A percentile compares a stretch with the other conserved stretches of the same genome.
phyloP scores from a whole-genome alignment of 306 rosid genomes.

The Mimosa bimucronata region DNA sequence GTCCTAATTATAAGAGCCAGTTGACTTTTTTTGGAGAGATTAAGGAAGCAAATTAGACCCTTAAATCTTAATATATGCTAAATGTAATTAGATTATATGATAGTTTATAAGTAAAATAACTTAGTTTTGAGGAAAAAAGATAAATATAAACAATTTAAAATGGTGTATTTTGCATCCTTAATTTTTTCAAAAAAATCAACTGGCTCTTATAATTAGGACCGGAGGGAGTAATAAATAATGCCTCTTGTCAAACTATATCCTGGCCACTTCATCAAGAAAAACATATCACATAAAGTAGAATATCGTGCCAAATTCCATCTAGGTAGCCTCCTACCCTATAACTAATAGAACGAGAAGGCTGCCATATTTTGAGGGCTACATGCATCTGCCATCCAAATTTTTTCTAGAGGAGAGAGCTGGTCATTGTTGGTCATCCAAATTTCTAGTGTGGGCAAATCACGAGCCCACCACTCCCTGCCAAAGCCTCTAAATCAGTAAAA shows the following conservation, averaged over 20 bases:
- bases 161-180: too few species aligned
- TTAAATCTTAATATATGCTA: too few species aligned
- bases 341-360: conserved; percentile 24
- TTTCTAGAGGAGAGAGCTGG: neutral
- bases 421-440: conserved; percentile 11
- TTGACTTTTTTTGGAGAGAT: too few species aligned
- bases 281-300: conserved; percentile 14
- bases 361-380: conserved; percentile 1
- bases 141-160: too few species aligned
- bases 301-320: conserved; percentile 24
- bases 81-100: too few species aligned
- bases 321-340: conserved; percentile 13
- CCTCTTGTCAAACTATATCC: conserved; percentile 26
- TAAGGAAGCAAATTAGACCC: too few species aligned
- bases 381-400: neutral
- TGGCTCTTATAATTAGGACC: too few species aligned
- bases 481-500: conserved; percentile 2
- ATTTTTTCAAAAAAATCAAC: too few species aligned
- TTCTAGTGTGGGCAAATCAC: neutral
- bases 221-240: conserved; percentile 20
- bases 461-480: neutral
- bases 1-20: too few species aligned
- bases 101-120: too few species aligned
- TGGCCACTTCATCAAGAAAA: conserved; percentile 14
- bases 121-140: too few species aligned